Evolutionary conservation across 495 filamentous ascomycete genomes (phyloP), one percentile per base, ranked within the genome.

Genomic region (Penicillium robsamsonii): DNA sequence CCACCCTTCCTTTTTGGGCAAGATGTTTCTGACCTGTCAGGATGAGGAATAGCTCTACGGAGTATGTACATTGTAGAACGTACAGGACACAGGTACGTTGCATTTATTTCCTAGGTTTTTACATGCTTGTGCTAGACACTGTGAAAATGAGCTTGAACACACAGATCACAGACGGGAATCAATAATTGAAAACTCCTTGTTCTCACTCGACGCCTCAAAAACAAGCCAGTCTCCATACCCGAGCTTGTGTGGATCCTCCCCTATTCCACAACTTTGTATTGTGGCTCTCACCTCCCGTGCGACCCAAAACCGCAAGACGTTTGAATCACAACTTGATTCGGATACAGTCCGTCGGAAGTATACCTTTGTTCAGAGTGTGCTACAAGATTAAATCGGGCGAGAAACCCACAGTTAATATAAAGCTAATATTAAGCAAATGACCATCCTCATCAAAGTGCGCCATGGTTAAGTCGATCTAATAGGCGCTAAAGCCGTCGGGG

Each of bases 181-280:
- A 69, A 72, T 81, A 70, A 74, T 68, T 66, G 72, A 20, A 57
- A 66, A 72, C 63, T 76, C 68, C 69, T 77, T 79, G 73, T 67
- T 82, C 75, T 80, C 22, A 41, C 56, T 47, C 30, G 43, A 38
- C 29, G 20, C 29, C 44, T 29, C 47, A n/a, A 46, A 58, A 56
- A 53, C 55, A 61, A 51, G 46, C 40, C 54, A 41, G 47, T 15
- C 46, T 60, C 45, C 38, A 38, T 55, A 22, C 25, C 35, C 54
- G 45, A 61, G 54, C 54, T 61, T 46, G n/a, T 57, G 59, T 61
- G 59, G 59, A 49, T 47, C 54, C 49, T 51, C 47, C 54, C 59
- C 49, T 57, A 53, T 61, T 43, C 46, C 37, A 57, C 48, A 51
- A 57, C 55, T 50, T 57, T 50, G 55, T 50, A 50, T 57, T 57